Percentiles rank a stretch among this genome's conserved stretches.
Evolutionary conservation across 2,329 filamentous ascomycete species (phyloP).

Genomic region (Monosporascus sp.): DNA sequence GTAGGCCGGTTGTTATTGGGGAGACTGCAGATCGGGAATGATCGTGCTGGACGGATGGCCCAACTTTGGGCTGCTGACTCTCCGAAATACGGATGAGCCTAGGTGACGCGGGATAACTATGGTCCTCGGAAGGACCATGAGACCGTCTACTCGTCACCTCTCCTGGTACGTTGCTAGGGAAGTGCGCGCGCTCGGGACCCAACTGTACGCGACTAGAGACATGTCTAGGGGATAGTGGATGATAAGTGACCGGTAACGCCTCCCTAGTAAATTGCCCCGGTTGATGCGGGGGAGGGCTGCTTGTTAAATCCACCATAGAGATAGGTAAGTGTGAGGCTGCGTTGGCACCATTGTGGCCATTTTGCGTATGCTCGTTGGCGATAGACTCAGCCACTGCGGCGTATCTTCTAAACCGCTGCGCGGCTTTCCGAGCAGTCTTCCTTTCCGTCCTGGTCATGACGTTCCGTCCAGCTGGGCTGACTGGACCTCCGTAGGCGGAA

Average conservation of each 20-base stretch:
- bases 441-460: slow-evolving; percentile 20
- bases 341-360: slow-evolving; percentile 10
- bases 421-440: slow-evolving; percentile 22
- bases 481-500: slow-evolving; percentile 7
- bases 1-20: slow-evolving; percentile 21
- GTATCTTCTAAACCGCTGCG: slow-evolving; percentile 29
- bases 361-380: slow-evolving; percentile 14
- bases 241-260: slow-evolving; percentile 5
- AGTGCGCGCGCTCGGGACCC: slow-evolving; percentile 6
- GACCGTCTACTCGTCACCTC: slow-evolving; percentile 4
- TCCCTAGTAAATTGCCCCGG: slow-evolving; percentile 10
- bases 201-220: slow-evolving; percentile 8
- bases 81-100: slow-evolving; percentile 19
- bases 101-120: slow-evolving; percentile 9
- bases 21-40: slow-evolving; percentile 16
- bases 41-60: slow-evolving; percentile 13
- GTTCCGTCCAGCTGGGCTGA: slow-evolving; percentile 18
- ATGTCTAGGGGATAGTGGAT: slow-evolving; percentile 10
- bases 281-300: slow-evolving; percentile 13
- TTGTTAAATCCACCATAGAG: slow-evolving; percentile 12
- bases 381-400: slow-evolving; percentile 28
- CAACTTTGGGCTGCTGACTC: slow-evolving; percentile 27
- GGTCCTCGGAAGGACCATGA: slow-evolving; percentile 6
- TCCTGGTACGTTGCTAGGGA: slow-evolving; percentile 1
- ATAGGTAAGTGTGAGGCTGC: slow-evolving; percentile 11